Base-by-base conservation (phyloP, 495 filamentous ascomycete genomes). In the Halenospora varia region DNA sequence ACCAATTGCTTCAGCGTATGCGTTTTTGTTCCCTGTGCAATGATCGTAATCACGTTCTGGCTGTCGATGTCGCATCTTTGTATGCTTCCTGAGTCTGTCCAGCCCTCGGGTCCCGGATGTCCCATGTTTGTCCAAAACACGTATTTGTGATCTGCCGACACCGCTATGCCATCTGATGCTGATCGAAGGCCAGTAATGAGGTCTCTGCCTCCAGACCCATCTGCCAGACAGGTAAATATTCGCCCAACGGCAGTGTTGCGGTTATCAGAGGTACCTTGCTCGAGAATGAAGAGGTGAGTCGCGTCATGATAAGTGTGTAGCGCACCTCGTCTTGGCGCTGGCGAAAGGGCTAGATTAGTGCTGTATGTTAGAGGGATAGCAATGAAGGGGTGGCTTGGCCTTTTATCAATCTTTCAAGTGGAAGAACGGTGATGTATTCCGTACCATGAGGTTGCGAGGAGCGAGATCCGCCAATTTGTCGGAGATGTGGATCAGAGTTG, bases 1-100 rank as follows among this genome's bases (percentile, higher is more conserved):
- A 67, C 51, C 24, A 82, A 58, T 64, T 84, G 80, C 51, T 83
- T 84, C 3, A 80, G 80, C 0, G 81, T 83, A 64, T 82, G 70
- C 1, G 76, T 66, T 2, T 56, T 48, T 0, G 77, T 76, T 0
- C 48, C 29, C 0, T 71, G 63, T 23, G 42, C 22, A 0, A 82
- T 53, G 1, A 61, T 40, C 2, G 59, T 61, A 23, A 39, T 22
- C 4, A 61, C 24, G 35, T 61, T 52, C 46, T 50, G 22, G 8
- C 59, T 46, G 47, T 56, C 47, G 15, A 61, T 35, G 17, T 56
- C 53, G 42, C 52, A 56, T 19, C 46, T 10, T 22, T 47, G 53
- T 39, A 61, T 56, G 22, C 18, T 48, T 29, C 59, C 59, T 11
- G 44, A 25, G 17, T 54, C 51, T 20, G 47, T 51, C 57, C 52